A percentile compares a stretch with the other conserved stretches of the same genome.
These are phyloP conservation scores for Podospora australis DNA, from an alignment of 495 filamentous ascomycete genomes.

Conservation along the genomic window DNA sequence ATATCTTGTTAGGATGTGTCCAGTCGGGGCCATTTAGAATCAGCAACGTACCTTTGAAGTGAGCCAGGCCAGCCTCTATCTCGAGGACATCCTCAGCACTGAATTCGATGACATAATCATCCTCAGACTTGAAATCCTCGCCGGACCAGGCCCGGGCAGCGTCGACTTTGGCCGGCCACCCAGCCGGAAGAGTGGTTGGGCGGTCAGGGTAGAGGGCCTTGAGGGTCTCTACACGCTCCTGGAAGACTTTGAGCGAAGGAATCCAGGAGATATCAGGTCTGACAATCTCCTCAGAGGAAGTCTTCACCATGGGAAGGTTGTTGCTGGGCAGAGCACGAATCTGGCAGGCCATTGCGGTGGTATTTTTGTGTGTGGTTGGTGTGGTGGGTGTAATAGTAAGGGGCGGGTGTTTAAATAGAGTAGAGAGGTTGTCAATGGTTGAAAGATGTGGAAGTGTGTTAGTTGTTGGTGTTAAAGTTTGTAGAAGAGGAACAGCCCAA, in stretches of 20 bases:
- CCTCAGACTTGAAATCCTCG: slow-evolving; percentile 20
- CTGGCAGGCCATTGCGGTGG: slow-evolving; percentile 8
- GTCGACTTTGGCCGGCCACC: slow-evolving; percentile 21
- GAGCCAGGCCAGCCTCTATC: slow-evolving; percentile 19
- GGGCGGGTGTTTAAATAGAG: background rate
- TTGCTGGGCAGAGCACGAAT: background rate
- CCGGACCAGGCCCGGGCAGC: slow-evolving; percentile 21
- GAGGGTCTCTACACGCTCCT: slow-evolving; percentile 21
- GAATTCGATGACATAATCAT: slow-evolving; percentile 21
- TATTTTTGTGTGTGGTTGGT: background rate
- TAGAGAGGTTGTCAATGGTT: background rate
- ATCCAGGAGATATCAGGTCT: slow-evolving; percentile 27
- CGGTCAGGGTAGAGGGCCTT: slow-evolving; percentile 16
- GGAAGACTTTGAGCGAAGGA: slow-evolving; percentile 25
- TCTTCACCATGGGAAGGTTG: background rate
- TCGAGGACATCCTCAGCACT: slow-evolving; percentile 18
- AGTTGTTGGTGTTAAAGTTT: background rate
- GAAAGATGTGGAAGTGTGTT: background rate
- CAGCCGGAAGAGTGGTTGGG: slow-evolving; percentile 20
- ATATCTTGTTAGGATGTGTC: background rate
- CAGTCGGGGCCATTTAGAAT: background rate
- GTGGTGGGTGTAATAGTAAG: background rate
- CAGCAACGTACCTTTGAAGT: slow-evolving; percentile 20
- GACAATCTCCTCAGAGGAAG: slow-evolving; percentile 5
- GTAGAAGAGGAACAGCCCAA: too few species aligned